Percentiles rank a stretch among this genome's conserved stretches.
These are phyloP conservation scores for Backusella sp. DNA, from an alignment of 192 early-diverging fungal genomes.

Conservation along the genomic window DNA sequence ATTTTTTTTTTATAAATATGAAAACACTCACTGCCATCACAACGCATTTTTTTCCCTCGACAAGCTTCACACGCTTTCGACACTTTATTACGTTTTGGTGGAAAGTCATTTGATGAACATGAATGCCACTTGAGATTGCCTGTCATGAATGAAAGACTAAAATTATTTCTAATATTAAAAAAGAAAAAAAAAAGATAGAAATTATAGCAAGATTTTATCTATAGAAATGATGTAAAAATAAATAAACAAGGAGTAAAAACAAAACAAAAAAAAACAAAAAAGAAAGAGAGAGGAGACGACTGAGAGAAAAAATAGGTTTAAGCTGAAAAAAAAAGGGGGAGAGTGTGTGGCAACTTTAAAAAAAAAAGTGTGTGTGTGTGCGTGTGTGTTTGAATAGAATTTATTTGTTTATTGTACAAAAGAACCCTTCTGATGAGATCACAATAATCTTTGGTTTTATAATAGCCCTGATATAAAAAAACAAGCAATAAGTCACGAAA, in stretches of 20 bases:
- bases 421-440: conserved; percentile 19
- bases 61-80: conserved; percentile 19
- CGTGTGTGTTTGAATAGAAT: conserved; percentile 10
- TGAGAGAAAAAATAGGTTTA: not conserved
- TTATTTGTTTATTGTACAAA: conserved; percentile 18
- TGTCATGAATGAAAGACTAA: conserved; percentile 2
- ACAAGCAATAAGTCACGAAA: not conserved
- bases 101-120: conserved; percentile 22
- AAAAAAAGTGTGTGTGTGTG: not conserved
- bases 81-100: conserved; percentile 17
- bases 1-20: not conserved
- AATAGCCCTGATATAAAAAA: not conserved
- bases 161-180: not conserved
- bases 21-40: conserved; percentile 21
- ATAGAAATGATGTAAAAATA: not conserved
- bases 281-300: not conserved
- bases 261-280: not conserved
- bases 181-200: not conserved
- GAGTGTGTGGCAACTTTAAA: not conserved
- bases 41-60: conserved; percentile 22
- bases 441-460: conserved; percentile 9
- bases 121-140: conserved; percentile 22
- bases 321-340: not conserved
- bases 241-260: not conserved
- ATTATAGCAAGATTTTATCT: not conserved